A percentile compares a stretch with the other conserved stretches of the same genome.
phyloP scores from a whole-genome alignment of 2,329 filamentous ascomycete genomes.

The Sclerotinia trifoliorum region DNA sequence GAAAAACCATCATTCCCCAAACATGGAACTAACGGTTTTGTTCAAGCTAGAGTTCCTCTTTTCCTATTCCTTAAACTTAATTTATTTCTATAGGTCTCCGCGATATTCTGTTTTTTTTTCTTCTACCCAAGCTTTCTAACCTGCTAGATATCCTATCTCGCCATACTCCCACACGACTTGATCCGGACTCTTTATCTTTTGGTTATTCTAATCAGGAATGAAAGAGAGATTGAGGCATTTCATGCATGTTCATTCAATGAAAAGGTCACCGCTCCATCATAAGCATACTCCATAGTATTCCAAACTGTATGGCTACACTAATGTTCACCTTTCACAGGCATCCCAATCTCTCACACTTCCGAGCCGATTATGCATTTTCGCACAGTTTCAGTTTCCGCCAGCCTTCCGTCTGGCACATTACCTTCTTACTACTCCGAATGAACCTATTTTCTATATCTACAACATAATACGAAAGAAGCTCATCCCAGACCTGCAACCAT shows the following conservation, averaged over 20 bases:
- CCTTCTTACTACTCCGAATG: no score
- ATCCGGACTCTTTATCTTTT: not conserved
- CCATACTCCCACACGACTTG: not conserved
- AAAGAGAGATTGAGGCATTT: not conserved
- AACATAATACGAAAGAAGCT: no score
- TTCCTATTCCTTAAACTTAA: not conserved
- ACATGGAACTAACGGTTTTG: not conserved
- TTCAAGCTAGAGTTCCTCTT: not conserved
- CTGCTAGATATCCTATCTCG: not conserved
- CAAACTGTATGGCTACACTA: not conserved
- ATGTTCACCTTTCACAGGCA: not conserved
- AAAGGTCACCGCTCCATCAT: not conserved
- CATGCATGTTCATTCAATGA: not conserved
- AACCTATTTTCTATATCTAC: no score
- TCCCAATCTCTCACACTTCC: no score
- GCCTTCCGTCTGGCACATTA: no score
- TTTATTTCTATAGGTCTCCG: not conserved
- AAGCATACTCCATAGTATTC: not conserved
- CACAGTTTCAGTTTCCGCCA: no score
- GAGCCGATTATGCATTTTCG: no score
- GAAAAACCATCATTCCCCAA: no score
- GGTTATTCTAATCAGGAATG: not conserved
- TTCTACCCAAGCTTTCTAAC: not conserved
- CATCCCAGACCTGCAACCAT: no score
- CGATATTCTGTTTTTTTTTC: not conserved